Base-by-base conservation (phyloP, 2,329 filamentous ascomycete species). In the Aspergillus fijiensis region DNA sequence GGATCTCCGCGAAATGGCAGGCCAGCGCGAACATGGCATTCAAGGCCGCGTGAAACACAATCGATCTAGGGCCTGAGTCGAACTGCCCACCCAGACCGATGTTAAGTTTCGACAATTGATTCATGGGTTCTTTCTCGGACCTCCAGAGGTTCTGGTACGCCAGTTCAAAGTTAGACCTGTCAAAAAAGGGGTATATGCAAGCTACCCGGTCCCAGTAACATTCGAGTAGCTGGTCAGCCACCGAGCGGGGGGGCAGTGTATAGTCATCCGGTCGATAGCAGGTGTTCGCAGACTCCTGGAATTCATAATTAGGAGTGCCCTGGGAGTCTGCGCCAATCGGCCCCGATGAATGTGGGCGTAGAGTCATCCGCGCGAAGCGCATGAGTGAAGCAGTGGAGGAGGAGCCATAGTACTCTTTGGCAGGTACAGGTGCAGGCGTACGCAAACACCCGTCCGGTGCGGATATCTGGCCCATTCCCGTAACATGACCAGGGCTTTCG, bases 141-240 rank as follows among this genome's bases (percentile, higher is more conserved):
- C 62, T 60, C 77, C 78, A 81, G 0, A 81, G 65, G 35, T 69
- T 74, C 33, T 74, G 65, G 51, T 80, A 80, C 0, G 75, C 76
- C 19, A 63, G 61, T 55, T 77, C 67, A 51, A 82, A 81, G n/a
- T 72, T 72, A 0, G 71, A 69, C 4, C 74, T 70, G 64, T 81
- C 74, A 55, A 81, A 76, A 58, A 80, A 77, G 0, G 80, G 80
- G 55, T 80, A 81, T 10, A 81, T 67, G 62, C 74, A 79, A 60
- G 76, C 76, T 1, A 81, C 68, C 9, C 71, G 64, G 14, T 76
- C 65, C 62, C 74, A 80, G 55, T 76, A 82, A 16, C 71, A 70
- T 4, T 72, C 62, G 3, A 81, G 47, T 1, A 81, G 68, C 42
- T 79, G 73, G 61, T 81, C 78, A 39, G 77, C 77, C 6, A 81